These are phyloP conservation scores for Tulasnella sp. DNA, from an alignment of 768 basidiomycete genomes.

Conservation along the genomic window DNA sequence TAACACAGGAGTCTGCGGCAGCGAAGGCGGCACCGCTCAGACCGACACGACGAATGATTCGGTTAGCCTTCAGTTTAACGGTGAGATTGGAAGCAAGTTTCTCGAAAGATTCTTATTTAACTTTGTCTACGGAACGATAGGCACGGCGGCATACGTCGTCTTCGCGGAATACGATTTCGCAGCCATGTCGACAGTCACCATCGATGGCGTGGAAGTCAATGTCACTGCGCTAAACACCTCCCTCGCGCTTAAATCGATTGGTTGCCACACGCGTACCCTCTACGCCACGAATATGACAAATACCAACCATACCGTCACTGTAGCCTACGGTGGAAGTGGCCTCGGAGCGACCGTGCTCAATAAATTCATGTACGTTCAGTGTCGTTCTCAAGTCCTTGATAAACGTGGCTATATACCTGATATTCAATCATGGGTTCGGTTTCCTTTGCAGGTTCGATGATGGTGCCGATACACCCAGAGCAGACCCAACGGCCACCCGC, in stretches of 20 bases:
- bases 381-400: too few relatives aligned
- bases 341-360: neutral
- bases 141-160: neutral
- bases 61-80: neutral
- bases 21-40: neutral
- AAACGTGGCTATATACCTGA: too few relatives aligned
- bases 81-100: neutral
- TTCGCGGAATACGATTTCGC: neutral
- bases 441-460: neutral
- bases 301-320: neutral
- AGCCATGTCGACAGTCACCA: neutral
- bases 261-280: neutral
- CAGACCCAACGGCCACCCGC: neutral
- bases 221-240: neutral
- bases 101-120: neutral
- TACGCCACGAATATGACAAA: neutral
- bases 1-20: neutral
- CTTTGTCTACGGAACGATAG: neutral
- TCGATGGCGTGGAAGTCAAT: neutral
- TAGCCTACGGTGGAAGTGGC: neutral
- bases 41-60: neutral
- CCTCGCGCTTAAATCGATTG: neutral
- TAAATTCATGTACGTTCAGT: neutral
- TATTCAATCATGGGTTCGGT: too few relatives aligned
- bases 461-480: neutral